A percentile compares a stretch with the other conserved stretches of the same genome.
phyloP scores from a whole-genome alignment of 208 protist species.

The Leishmania gerbilli region DNA sequence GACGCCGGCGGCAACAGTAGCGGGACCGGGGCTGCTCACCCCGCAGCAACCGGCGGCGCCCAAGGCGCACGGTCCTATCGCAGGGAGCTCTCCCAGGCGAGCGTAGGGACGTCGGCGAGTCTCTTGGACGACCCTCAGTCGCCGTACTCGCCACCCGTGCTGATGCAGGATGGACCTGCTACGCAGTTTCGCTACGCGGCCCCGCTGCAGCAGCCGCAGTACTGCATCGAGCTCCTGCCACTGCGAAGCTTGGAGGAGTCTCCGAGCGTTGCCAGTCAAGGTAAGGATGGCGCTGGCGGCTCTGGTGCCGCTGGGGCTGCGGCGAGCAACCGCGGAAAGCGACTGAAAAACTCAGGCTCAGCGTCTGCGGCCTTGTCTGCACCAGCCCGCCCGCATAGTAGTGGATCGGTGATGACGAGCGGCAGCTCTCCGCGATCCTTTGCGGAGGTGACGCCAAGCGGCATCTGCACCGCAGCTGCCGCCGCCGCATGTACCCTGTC shows the following conservation, averaged over 20 bases:
- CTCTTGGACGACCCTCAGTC: not conserved
- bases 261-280: not conserved
- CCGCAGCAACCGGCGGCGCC: not conserved
- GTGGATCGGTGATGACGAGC: not conserved
- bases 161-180: constrained; percentile 42
- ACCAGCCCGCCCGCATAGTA: not conserved
- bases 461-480: not conserved
- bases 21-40: not conserved
- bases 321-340: not conserved
- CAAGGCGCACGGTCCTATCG: not conserved
- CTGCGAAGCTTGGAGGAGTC: constrained; percentile 33
- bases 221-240: constrained; percentile 44
- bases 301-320: constrained; percentile 2
- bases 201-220: constrained; percentile 37
- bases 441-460: not conserved
- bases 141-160: constrained; percentile 7
- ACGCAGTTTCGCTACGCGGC: constrained; percentile 48
- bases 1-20: constrained; percentile 3
- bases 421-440: not conserved
- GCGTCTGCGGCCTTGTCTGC: not conserved
- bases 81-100: constrained; percentile 2
- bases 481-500: constrained; percentile 12
- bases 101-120: not conserved
- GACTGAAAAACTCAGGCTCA: constrained; percentile 1
- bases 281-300: constrained; percentile 4